phyloP scores from a whole-genome alignment of 176 grass and related monocot species.

The Avena atlantica region DNA sequence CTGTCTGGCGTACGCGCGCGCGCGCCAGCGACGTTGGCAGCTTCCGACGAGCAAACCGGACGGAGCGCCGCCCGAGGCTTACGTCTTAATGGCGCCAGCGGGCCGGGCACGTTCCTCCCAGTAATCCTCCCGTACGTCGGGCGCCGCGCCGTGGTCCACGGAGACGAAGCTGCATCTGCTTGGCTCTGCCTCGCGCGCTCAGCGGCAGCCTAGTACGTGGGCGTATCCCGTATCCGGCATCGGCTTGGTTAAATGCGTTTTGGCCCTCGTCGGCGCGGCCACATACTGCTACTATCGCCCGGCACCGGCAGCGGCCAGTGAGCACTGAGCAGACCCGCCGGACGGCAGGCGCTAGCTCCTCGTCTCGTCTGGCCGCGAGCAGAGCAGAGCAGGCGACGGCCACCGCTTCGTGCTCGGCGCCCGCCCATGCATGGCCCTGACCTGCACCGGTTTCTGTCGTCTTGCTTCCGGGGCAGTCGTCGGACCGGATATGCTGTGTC shows the following conservation, averaged over 20 bases:
- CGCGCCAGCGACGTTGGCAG: background rate
- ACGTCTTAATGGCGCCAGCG: too few relatives aligned
- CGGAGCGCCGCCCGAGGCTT: conserved; percentile 19
- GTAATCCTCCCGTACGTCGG: background rate
- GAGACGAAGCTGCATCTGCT: background rate
- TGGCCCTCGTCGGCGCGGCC: conserved; percentile 16
- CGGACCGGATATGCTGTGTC: background rate
- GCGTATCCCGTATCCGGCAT: background rate
- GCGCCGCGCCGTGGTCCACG: background rate
- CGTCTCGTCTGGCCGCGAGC: background rate
- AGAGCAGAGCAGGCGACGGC: background rate
- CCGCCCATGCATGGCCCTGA: background rate
- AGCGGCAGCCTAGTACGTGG: background rate
- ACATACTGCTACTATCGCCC: background rate
- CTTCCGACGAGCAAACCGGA: conserved; percentile 36
- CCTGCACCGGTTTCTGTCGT: conserved; percentile 1
- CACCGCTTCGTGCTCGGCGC: background rate
- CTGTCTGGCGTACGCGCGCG: background rate
- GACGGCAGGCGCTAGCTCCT: background rate
- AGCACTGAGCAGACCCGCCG: background rate
- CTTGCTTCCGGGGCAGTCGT: background rate
- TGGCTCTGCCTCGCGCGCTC: background rate
- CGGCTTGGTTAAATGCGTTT: background rate
- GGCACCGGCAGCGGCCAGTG: background rate
- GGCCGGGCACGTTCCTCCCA: background rate